phyloP scores from a whole-genome alignment of 192 early-diverging fungal species.

The Geranomyces michiganensis region DNA sequence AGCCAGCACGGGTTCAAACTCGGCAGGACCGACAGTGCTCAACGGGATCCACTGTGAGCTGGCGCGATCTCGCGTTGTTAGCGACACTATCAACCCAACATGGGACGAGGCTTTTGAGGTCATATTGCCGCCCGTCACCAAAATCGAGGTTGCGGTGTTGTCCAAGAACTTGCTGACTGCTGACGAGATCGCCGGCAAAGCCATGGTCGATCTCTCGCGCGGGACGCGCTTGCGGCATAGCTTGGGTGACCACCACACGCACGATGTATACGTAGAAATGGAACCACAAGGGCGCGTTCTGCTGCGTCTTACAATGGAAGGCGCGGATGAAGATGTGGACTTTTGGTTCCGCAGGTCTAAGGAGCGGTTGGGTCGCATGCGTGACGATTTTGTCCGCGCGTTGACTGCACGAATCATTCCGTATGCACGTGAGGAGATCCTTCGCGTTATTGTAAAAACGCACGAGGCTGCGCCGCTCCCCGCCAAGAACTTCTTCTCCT shows the following conservation, averaged over 20 bases:
- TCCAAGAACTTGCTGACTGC: conserved; percentile 54
- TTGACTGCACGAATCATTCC: conserved; percentile 51
- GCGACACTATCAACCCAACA: conserved; percentile 54
- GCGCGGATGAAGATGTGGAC: conserved; percentile 60
- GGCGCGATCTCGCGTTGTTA: conserved; percentile 48
- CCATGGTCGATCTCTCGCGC: conserved; percentile 44
- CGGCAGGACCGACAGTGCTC: conserved; percentile 37
- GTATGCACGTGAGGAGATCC: conserved; percentile 44
- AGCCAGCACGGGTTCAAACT: conserved; percentile 4
- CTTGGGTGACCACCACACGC: conserved; percentile 58
- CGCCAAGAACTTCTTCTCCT: conserved; percentile 49
- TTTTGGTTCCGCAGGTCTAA: conserved; percentile 58
- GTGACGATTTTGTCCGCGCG: conserved; percentile 55
- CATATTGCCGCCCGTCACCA: conserved; percentile 53
- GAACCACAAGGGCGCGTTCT: conserved; percentile 61
- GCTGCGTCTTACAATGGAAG: conserved; percentile 58
- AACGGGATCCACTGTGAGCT: conserved; percentile 50
- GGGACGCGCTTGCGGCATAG: conserved; percentile 47
- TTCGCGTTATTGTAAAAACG: conserved; percentile 50
- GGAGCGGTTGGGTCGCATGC: conserved; percentile 51
- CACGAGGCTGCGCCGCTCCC: conserved; percentile 56
- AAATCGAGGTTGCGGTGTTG: conserved; percentile 51
- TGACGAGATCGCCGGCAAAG: conserved; percentile 54
- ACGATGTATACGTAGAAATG: conserved; percentile 59
- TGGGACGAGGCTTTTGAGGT: conserved; percentile 61